Conservation (phyloP, 495 filamentous ascomycete genomes). For the Hyaloscypha bicolor region DNA sequence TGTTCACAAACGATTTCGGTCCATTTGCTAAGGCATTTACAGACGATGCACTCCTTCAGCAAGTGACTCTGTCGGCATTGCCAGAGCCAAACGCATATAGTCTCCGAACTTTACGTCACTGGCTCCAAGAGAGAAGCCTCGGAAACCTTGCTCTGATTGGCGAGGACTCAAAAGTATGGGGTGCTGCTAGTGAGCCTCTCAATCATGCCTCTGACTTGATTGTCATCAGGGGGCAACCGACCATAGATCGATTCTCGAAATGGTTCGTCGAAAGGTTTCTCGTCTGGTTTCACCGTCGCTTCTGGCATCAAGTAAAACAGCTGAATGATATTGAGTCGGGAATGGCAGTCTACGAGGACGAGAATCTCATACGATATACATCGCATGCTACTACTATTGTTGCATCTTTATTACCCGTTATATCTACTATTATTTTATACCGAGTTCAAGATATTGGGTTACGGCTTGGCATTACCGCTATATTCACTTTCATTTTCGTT, state of each 20-base stretch:
- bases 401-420: slow-evolving; percentile 34
- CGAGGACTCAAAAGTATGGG: slow-evolving; percentile 20
- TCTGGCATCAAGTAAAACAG: slow-evolving; percentile 13
- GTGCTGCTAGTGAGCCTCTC: slow-evolving; percentile 14
- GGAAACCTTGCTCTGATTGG: slow-evolving; percentile 19
- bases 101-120: slow-evolving; percentile 12
- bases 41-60: slow-evolving; percentile 1
- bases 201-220: slow-evolving; percentile 14
- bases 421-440: slow-evolving; percentile 37
- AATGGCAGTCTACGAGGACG: slow-evolving; percentile 5
- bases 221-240: slow-evolving; percentile 16
- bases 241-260: not conserved
- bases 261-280: not conserved
- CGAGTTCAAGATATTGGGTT: slow-evolving; percentile 28
- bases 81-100: not conserved
- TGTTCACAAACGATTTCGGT: not conserved
- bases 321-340: not conserved
- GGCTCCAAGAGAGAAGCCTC: slow-evolving; percentile 24
- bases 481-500: slow-evolving; percentile 35
- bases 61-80: not conserved
- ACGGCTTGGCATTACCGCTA: slow-evolving; percentile 34
- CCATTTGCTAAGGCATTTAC: too few species aligned
- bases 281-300: slow-evolving; percentile 4
- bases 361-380: not conserved
- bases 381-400: slow-evolving; percentile 28